Evolutionary conservation across 1,284 basidiomycete genomes (phyloP).

Genomic region (Moesziomyces aphidis): DNA sequence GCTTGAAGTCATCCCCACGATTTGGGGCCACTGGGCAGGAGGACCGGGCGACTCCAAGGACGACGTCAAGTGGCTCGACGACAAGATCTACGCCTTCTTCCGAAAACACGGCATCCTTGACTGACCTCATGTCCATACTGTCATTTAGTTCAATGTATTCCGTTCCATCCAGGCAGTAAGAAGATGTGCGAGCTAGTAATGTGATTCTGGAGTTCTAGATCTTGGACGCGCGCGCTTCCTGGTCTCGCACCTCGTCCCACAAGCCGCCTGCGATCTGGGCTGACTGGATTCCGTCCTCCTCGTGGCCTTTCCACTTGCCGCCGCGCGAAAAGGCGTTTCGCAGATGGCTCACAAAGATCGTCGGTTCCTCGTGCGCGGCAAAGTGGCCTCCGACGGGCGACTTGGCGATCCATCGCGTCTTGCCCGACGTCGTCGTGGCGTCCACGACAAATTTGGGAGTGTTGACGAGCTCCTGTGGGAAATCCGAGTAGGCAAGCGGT

Average conservation of each 20-base stretch:
- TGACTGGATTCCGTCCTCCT: conserved; percentile 26
- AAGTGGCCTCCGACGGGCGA: conserved; percentile 53
- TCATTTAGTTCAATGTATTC: background rate
- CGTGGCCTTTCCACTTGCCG: conserved; percentile 31
- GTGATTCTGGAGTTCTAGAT: conserved; percentile 7
- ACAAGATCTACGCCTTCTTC: conserved; percentile 36
- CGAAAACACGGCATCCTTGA: conserved; percentile 26
- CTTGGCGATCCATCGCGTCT: conserved; percentile 46
- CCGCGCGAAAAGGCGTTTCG: conserved; percentile 47
- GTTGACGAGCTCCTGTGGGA: conserved; percentile 54
- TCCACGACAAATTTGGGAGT: conserved; percentile 42
- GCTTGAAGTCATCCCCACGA: conserved; percentile 46
- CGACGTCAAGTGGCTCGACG: conserved; percentile 47
- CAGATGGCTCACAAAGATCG: conserved; percentile 53
- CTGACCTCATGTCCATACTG: background rate
- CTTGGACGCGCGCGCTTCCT: conserved; percentile 35
- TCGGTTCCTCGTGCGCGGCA: conserved; percentile 54
- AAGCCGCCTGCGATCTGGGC: conserved; percentile 42
- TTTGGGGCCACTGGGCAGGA: conserved; percentile 56
- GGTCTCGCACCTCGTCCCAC: conserved; percentile 49
- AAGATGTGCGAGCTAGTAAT: background rate
- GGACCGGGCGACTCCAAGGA: conserved; percentile 41
- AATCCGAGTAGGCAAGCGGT: conserved; percentile 52
- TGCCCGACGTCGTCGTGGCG: conserved; percentile 35
- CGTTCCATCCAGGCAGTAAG: background rate